Conservation (phyloP, 176 grass and related monocot genomes). For the Aechmea fasciata region DNA sequence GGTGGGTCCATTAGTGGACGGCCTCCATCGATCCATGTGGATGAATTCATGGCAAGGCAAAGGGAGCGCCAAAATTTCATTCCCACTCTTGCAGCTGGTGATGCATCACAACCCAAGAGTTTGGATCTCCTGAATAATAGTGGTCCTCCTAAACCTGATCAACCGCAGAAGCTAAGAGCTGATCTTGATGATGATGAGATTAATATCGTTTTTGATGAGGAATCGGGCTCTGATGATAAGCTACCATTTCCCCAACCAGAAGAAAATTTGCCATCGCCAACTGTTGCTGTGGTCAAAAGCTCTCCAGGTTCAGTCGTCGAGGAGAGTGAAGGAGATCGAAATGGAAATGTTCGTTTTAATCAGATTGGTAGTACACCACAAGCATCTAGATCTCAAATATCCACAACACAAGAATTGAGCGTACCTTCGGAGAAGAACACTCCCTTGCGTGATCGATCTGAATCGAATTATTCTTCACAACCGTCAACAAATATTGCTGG, state of each 20-base stretch:
- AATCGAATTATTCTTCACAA: conserved; percentile 32
- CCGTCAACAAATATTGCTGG: conserved; percentile 4
- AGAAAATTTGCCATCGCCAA: conserved; percentile 58
- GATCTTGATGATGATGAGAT: conserved; percentile 84
- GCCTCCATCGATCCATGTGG: conserved; percentile 98
- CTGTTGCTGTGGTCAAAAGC: conserved; percentile 75
- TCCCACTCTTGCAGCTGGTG: conserved; percentile 27
- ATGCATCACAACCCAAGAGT: conserved; percentile 47
- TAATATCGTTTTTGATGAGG: conserved; percentile 87
- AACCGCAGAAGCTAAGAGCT: conserved; percentile 42
- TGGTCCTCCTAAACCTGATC: conserved; percentile 41
- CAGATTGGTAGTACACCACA: conserved; percentile 12
- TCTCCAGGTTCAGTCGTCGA: conserved; percentile 51
- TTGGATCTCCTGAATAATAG: conserved; percentile 31
- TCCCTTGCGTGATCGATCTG: conserved; percentile 34
- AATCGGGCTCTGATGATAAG: conserved; percentile 83
- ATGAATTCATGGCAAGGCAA: conserved; percentile 95
- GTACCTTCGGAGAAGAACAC: conserved; percentile 27
- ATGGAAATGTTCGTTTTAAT: conserved; percentile 39
- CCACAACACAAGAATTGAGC: conserved; percentile 28
- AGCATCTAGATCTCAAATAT: conserved; percentile 18
- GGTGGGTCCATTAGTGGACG: conserved; percentile 53
- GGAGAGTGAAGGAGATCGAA: conserved; percentile 42
- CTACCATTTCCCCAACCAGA: conserved; percentile 84
- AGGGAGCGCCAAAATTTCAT: conserved; percentile 74